Base-by-base conservation (phyloP, 768 basidiomycete species). In the Podaxis sp. region DNA sequence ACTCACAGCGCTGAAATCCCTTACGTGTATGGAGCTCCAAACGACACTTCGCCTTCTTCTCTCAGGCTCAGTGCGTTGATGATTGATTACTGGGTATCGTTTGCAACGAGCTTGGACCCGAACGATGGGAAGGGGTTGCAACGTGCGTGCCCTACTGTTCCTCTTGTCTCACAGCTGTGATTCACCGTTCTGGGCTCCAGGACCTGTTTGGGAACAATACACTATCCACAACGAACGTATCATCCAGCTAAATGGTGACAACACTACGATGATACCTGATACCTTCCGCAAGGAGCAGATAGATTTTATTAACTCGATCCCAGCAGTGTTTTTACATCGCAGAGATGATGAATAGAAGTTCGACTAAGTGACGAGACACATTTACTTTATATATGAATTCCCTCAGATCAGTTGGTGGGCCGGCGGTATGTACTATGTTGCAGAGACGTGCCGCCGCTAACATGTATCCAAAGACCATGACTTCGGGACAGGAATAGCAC, bases 51-150 rank as follows among this genome's bases (percentile, higher is more conserved):
- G 17, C 58, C 69, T 28, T 63, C 69, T 20, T 65, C 68, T 8
- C 48, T 64, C 40, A 63, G 59, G 1, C 60, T 77, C 2, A 77
- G 77, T 59, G 67, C 60, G 20, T 50, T 71, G n/a, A 77, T 80
- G 73, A 72, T 77, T 28, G 76, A 80, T 61, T 80, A 79, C 57
- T 80, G 77, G 78, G 71, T 79, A 7, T 80, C 79, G 2, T 80
- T 79, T 53, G 73, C 74, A 0, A 75, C 71, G 2, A 73, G 71
- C 40, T 64, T 80, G 41, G 70, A 77, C 59, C 79, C 78, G 3
- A 80, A 80, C 62, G 78, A 80, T 51, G 71, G 72, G 1, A 68
- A 65, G 22, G 77, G 78, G 11, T 49, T 56, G 40, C 24, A 66
- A 55, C 74, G 76, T 77, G 60, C 52, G 72, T 49, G n/a, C 15